These are phyloP conservation scores for Pisolithus microcarpus DNA, from an alignment of 768 basidiomycete genomes.

Conservation along the genomic window DNA sequence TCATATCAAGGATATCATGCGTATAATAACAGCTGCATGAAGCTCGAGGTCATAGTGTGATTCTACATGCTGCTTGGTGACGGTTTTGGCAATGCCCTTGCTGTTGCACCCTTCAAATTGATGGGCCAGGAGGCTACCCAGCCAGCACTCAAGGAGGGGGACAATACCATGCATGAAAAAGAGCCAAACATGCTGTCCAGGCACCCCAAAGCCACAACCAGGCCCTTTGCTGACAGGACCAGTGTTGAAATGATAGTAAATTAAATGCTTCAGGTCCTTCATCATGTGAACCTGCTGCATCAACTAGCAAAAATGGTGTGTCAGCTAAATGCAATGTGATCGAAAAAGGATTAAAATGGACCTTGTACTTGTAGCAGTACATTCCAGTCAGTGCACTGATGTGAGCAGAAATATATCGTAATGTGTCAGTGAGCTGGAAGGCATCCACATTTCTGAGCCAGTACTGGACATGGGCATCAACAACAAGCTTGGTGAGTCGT, in stretches of 20 bases:
- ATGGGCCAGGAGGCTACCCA: slow-evolving; percentile 93
- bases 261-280: slow-evolving; percentile 97
- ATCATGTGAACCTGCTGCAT: slow-evolving; percentile 99
- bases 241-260: slow-evolving; percentile 99
- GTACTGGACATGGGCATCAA: slow-evolving; percentile 55
- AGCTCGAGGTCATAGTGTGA: slow-evolving; percentile 97
- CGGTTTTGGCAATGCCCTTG: slow-evolving; percentile 94
- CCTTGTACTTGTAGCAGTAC: slow-evolving; percentile 99
- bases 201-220: slow-evolving; percentile 99
- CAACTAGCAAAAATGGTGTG: slow-evolving; percentile 41
- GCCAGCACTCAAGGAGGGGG: slow-evolving; percentile 93
- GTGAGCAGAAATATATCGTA: slow-evolving; percentile 96
- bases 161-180: slow-evolving; percentile 99
- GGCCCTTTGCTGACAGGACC: slow-evolving; percentile 99
- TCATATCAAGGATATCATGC: slow-evolving; percentile 99
- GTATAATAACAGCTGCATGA: slow-evolving; percentile 97
- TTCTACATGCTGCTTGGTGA: slow-evolving; percentile 98
- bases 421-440: slow-evolving; percentile 96
- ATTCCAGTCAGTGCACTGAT: slow-evolving; percentile 98
- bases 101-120: slow-evolving; percentile 98
- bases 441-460: slow-evolving; percentile 98
- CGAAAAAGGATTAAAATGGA: slow-evolving; percentile 21
- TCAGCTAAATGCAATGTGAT: not conserved
- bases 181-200: slow-evolving; percentile 98
- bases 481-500: slow-evolving; percentile 95